Conservation (phyloP, 805 yeast species). For the Clavispora phyllophila region DNA sequence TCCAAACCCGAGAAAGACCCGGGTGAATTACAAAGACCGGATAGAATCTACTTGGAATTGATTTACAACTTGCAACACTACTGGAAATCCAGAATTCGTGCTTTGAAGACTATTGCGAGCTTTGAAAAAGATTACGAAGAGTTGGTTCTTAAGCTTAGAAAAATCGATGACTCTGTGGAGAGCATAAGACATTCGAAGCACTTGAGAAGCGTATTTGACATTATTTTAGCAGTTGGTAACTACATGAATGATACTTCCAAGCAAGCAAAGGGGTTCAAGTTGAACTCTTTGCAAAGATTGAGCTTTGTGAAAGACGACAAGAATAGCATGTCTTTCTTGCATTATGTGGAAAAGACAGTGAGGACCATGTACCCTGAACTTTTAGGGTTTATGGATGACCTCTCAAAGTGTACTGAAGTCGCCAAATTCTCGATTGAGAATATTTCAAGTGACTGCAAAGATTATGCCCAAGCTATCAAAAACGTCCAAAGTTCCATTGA, state of each 20-base stretch:
- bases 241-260: slow-evolving; percentile 72
- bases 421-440: slow-evolving; percentile 62
- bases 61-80: slow-evolving; percentile 80
- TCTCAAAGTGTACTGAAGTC: slow-evolving; percentile 47
- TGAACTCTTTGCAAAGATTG: slow-evolving; percentile 63
- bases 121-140: slow-evolving; percentile 78
- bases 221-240: slow-evolving; percentile 70
- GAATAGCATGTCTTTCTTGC: slow-evolving; percentile 66
- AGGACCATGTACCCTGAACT: slow-evolving; percentile 62
- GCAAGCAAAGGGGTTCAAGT: slow-evolving; percentile 64
- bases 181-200: slow-evolving; percentile 48
- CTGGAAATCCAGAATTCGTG: slow-evolving; percentile 90
- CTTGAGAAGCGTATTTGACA: slow-evolving; percentile 54
- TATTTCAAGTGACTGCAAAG: slow-evolving; percentile 53
- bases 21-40: slow-evolving; percentile 77
- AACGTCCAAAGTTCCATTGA: slow-evolving; percentile 51
- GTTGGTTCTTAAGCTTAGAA: slow-evolving; percentile 58
- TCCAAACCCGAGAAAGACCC: slow-evolving; percentile 58
- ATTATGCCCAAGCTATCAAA: slow-evolving; percentile 46
- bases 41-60: slow-evolving; percentile 74
- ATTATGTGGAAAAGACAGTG: slow-evolving; percentile 67
- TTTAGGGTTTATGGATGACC: slow-evolving; percentile 56
- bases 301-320: slow-evolving; percentile 68
- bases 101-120: slow-evolving; percentile 62
- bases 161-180: slow-evolving; percentile 56